Base-by-base conservation (phyloP, 768 basidiomycete species). In the Mycena albidolilacea region DNA sequence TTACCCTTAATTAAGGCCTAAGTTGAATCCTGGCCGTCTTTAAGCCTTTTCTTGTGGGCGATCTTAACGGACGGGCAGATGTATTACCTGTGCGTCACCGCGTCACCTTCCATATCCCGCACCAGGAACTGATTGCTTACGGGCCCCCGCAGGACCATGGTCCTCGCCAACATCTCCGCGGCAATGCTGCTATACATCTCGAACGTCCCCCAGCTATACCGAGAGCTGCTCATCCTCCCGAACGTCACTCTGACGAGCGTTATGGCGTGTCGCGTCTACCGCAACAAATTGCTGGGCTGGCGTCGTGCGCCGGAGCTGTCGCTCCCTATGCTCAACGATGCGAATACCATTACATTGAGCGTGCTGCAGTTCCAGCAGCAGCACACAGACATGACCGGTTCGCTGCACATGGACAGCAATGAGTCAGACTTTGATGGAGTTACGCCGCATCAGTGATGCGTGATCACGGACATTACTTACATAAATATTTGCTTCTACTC, bases 41-140 rank as follows among this genome's bases (percentile, higher is more conserved):
- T n/a, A n/a, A n/a, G n/a, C n/a, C n/a, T n/a, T 7, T 78, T 82
- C 19, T 77, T 79, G 5, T 77, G 70, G 52, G 71, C 77, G 2
- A 52, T 83, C 5, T 64, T 82, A 19, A 75, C 73, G 23, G 82
- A 81, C 15, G 80, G 82, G 0, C 83, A 82, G 61, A 69, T 74
- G 10, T 84, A 82, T 61, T 83, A 81, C 64, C 50, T 81, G 84
- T 84, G 64, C 50, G 82, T 79, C 9, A 23, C 23, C 9, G 10
- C 30, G 10, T 37, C 37, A 12, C 58, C 17, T 60, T 7, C 46
- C 23, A 43, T 43, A 10, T 10, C 41, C 41, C 41, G 1, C 2
- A 2, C 2, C 2, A 43, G 41, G 8, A 12, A 43, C 12, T 43
- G 46, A 46, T 46, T 12, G 12, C 15, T 46, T 46, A 14, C 46